These are phyloP conservation scores for Phytophthora megakarya DNA, from an alignment of 352 stramenopile species.

Conservation along the genomic window DNA sequence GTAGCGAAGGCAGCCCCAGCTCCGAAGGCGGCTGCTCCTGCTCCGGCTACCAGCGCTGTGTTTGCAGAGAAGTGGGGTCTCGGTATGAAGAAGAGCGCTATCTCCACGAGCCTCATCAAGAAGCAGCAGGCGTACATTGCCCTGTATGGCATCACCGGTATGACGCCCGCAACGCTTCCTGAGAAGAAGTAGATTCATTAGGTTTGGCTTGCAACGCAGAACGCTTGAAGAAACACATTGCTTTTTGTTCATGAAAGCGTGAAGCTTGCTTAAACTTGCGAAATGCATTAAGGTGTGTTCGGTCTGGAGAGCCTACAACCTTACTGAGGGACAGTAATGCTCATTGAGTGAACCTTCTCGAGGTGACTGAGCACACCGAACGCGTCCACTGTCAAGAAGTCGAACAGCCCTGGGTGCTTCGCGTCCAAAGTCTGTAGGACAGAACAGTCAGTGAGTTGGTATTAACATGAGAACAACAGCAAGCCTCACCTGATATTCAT, in stretches of 20 bases:
- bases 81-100: constrained; percentile 79
- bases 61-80: constrained; percentile 82
- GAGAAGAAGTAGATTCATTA: constrained; percentile 44
- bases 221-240: constrained; percentile 26
- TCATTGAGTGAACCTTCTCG: constrained; percentile 86
- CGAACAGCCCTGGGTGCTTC: constrained; percentile 83
- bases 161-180: constrained; percentile 51
- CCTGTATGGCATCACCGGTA: constrained; percentile 82
- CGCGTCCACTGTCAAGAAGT: constrained; percentile 87
- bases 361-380: constrained; percentile 84
- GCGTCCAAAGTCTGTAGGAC: constrained; percentile 63
- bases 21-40: constrained; percentile 31
- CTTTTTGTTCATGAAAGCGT: constrained; percentile 32
- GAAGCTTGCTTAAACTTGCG: constrained; percentile 23
- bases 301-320: constrained; percentile 10
- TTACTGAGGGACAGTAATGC: constrained; percentile 48
- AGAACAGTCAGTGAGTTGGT: not conserved
- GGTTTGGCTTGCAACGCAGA: constrained; percentile 23
- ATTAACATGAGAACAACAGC: not conserved
- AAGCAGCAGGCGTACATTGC: constrained; percentile 88
- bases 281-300: constrained; percentile 15
- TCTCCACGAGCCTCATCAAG: constrained; percentile 81
- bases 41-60: constrained; percentile 19
- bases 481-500: constrained; percentile 73
- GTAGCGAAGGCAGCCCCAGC: constrained; percentile 36